Percentiles rank a stretch among this genome's conserved stretches.
phyloP scores from a whole-genome alignment of 139 green algal species.

The Edaphochlamys debaryana region DNA sequence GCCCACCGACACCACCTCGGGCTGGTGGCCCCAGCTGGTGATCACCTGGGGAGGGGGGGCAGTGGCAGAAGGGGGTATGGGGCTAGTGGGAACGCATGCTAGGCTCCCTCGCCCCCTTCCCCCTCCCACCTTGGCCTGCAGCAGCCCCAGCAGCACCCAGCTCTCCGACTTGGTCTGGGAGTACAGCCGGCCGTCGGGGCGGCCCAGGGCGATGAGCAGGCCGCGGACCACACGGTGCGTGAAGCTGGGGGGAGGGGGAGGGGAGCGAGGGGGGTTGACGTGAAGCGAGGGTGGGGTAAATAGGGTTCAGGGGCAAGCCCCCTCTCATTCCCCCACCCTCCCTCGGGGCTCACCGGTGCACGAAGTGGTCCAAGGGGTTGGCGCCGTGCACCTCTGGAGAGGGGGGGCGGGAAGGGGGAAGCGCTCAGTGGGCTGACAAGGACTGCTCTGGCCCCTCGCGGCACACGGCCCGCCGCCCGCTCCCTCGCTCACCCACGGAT shows the following conservation, averaged over 20 bases:
- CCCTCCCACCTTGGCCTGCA: constrained; percentile 29
- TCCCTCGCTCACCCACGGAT: constrained; percentile 20
- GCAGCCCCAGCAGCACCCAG: constrained; percentile 32
- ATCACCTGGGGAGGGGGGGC: neutral
- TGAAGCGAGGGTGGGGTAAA: too few relatives aligned
- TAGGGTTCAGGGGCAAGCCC: too few relatives aligned
- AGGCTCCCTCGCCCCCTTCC: too few relatives aligned
- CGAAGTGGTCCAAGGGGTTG: constrained; percentile 28
- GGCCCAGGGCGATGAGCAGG: constrained; percentile 17
- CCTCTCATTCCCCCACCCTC: too few relatives aligned
- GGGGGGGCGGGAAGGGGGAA: too few relatives aligned
- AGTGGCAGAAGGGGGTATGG: neutral
- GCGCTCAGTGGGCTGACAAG: too few relatives aligned
- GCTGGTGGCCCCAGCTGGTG: constrained; percentile 32
- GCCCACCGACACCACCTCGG: constrained; percentile 34
- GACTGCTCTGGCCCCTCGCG: too few relatives aligned
- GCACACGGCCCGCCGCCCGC: too few relatives aligned
- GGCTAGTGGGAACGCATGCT: neutral
- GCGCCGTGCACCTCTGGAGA: constrained; percentile 28
- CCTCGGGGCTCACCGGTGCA: too few relatives aligned
- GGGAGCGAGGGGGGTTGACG: too few relatives aligned
- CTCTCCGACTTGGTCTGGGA: constrained; percentile 31
- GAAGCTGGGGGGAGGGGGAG: too few relatives aligned
- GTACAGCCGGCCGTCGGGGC: constrained; percentile 33
- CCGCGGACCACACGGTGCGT: constrained; percentile 27